Conservation (phyloP, 2,329 filamentous ascomycete species). For the Tolypocladium cylindrosporum region DNA sequence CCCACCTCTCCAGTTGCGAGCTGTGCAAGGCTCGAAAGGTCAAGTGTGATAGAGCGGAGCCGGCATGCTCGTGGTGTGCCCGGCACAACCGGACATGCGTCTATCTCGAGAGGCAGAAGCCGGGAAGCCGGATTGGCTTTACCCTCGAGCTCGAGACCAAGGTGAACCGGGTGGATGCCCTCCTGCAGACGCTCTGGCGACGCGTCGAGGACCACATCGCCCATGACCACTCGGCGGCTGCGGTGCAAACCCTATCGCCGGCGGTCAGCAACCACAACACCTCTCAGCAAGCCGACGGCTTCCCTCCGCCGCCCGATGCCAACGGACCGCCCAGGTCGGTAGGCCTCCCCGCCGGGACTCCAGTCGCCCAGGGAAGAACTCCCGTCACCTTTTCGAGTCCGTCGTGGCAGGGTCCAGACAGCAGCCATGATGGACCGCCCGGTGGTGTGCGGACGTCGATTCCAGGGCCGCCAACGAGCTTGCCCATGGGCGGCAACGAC, state of each 20-base stretch:
- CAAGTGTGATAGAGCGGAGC: constrained; percentile 42
- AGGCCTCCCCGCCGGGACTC: constrained; percentile 8
- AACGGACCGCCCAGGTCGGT: constrained; percentile 8
- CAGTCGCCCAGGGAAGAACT: constrained; percentile 22
- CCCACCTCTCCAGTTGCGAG: constrained; percentile 23
- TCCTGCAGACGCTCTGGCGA: constrained; percentile 30
- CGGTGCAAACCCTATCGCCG: constrained; percentile 15
- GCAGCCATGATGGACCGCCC: constrained; percentile 17
- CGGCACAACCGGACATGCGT: constrained; percentile 57
- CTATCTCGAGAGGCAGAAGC: constrained; percentile 63
- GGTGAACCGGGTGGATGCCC: constrained; percentile 40
- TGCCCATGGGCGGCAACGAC: background rate
- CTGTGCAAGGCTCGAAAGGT: constrained; percentile 35
- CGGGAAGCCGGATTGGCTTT: constrained; percentile 53
- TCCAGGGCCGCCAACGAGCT: background rate
- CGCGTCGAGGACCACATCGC: constrained; percentile 32
- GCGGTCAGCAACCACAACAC: constrained; percentile 26
- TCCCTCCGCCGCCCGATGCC: constrained; percentile 10
- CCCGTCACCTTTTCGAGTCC: constrained; percentile 27
- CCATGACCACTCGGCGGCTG: constrained; percentile 17
- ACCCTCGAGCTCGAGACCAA: constrained; percentile 49
- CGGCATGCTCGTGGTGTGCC: constrained; percentile 61
- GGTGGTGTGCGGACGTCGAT: constrained; percentile 4
- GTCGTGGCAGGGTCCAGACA: constrained; percentile 12
- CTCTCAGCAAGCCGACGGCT: constrained; percentile 15